Conservation (phyloP, 2,329 filamentous ascomycete species). For the Penicillium olsonii region DNA sequence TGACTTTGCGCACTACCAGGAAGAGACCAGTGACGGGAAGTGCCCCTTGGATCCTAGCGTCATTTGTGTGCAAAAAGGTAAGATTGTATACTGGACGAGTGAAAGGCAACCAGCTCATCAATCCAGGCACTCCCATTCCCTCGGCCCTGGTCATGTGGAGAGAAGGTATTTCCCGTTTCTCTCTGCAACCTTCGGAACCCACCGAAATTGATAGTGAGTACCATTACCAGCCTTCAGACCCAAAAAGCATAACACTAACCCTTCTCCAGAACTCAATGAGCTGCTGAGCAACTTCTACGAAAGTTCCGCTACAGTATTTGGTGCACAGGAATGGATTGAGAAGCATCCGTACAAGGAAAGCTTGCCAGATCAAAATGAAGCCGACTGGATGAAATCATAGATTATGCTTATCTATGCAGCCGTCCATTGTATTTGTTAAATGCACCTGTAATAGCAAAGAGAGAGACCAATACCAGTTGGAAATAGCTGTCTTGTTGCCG, state of each 20-base stretch:
- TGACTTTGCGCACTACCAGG: slow-evolving; percentile 9
- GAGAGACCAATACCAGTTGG: no score
- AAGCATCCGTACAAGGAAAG: slow-evolving; percentile 7
- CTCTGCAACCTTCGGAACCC: slow-evolving; percentile 7
- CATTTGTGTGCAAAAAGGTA: slow-evolving; percentile 6
- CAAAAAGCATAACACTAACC: background rate
- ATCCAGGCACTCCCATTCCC: slow-evolving; percentile 5
- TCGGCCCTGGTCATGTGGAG: slow-evolving; percentile 7
- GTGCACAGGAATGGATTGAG: slow-evolving; percentile 10
- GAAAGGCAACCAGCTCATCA: background rate
- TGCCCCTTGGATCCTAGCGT: slow-evolving; percentile 4
- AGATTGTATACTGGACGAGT: background rate
- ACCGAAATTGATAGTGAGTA: slow-evolving; percentile 8
- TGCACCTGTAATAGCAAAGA: background rate
- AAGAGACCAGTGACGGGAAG: slow-evolving; percentile 4
- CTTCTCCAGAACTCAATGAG: slow-evolving; percentile 2
- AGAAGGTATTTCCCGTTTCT: slow-evolving; percentile 7
- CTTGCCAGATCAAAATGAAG: slow-evolving; percentile 5
- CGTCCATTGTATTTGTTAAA: background rate
- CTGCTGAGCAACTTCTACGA: slow-evolving; percentile 9
- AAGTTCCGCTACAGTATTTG: background rate
- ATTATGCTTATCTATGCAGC: background rate
- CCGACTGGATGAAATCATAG: slow-evolving; percentile 4
- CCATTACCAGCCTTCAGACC: background rate
- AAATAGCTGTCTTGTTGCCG: no score